Percentiles rank a stretch among this genome's conserved stretches.
These are phyloP conservation scores for Candida jianshihensis DNA, from an alignment of 805 yeast species.

Conservation along the genomic window DNA sequence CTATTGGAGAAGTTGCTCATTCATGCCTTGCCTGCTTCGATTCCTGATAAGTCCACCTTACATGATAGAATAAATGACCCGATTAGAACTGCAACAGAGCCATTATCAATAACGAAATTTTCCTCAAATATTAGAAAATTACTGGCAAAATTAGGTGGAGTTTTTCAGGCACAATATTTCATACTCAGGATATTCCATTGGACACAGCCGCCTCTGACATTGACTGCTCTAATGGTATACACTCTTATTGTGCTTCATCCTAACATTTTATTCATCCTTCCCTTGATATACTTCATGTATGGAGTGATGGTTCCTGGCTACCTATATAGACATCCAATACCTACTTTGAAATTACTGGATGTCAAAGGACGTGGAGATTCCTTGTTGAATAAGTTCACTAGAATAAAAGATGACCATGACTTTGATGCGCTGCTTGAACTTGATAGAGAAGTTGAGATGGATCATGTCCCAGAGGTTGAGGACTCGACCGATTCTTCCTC, in stretches of 20 bases:
- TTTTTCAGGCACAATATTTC: conserved; percentile 58
- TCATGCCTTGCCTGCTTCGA: conserved; percentile 41
- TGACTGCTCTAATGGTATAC: conserved; percentile 49
- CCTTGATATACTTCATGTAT: conserved; percentile 46
- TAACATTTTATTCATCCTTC: conserved; percentile 55
- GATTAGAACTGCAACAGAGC: conserved; percentile 37
- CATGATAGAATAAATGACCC: conserved; percentile 38
- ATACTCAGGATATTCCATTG: conserved; percentile 59
- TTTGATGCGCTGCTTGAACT: conserved; percentile 9
- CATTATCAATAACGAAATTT: conserved; percentile 49
- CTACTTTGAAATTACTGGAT: conserved; percentile 35
- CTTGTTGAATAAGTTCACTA: conserved; percentile 34
- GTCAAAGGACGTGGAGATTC: conserved; percentile 49
- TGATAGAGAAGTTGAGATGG: conserved; percentile 6
- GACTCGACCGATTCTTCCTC: conserved; percentile 13
- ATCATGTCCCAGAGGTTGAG: conserved; percentile 19
- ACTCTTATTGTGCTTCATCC: conserved; percentile 71
- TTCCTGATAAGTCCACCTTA: conserved; percentile 40
- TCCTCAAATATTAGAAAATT: conserved; percentile 51
- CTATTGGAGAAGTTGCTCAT: conserved; percentile 46
- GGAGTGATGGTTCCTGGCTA: conserved; percentile 69
- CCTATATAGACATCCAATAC: conserved; percentile 57
- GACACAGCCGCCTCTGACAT: conserved; percentile 67
- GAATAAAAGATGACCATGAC: conserved; percentile 28
- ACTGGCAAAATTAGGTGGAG: conserved; percentile 45